These are phyloP conservation scores for Rubroshorea leprosula DNA, from an alignment of 345 rosid genomes.

Conservation along the genomic window DNA sequence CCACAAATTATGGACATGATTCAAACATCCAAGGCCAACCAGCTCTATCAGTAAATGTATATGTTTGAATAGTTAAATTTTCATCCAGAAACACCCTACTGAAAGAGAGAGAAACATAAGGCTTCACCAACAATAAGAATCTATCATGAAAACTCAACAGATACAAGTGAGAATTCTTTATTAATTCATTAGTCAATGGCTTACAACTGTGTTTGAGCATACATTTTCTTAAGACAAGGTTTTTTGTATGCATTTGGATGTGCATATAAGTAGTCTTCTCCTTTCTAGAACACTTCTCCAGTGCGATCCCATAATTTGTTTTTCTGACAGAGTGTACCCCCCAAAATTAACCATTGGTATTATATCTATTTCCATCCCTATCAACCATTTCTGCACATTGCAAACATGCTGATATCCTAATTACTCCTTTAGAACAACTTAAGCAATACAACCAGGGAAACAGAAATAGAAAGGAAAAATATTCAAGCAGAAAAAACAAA, in stretches of 20 bases:
- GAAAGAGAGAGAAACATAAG: neutral
- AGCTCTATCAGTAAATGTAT: neutral
- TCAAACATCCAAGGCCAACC: neutral
- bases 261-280: neutral
- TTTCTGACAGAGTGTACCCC: neutral
- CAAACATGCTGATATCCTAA: too few species aligned
- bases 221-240: too few species aligned
- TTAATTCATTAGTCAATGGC: neutral
- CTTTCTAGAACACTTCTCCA: neutral
- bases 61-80: neutral
- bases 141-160: neutral
- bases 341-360: neutral
- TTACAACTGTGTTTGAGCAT: neutral
- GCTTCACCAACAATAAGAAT: neutral
- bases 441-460: too few species aligned
- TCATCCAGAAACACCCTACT: neutral
- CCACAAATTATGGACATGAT: neutral
- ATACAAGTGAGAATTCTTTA: neutral
- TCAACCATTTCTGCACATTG: too few species aligned
- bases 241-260: neutral
- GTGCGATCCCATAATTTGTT: neutral
- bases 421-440: too few species aligned
- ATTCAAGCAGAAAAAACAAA: too few species aligned
- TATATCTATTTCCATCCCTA: too few species aligned
- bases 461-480: too few species aligned